phyloP scores from a whole-genome alignment of 2,329 filamentous ascomycete species.

The Phaeophleospora eucalypticola region DNA sequence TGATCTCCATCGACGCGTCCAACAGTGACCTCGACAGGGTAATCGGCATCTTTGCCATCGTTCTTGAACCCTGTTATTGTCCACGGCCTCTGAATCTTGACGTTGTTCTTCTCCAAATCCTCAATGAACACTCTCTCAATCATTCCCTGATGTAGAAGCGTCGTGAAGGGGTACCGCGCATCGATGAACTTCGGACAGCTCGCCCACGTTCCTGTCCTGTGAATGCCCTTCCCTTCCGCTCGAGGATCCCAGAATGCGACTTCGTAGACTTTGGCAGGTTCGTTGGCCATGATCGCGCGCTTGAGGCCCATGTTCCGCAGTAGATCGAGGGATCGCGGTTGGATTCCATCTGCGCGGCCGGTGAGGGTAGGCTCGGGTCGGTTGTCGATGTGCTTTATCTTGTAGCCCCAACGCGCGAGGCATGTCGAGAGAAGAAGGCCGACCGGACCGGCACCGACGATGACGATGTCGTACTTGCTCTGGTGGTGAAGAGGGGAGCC shows the following conservation, averaged over 20 bases:
- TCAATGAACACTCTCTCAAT: slow-evolving; percentile 60
- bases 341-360: slow-evolving; percentile 85
- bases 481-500: not conserved
- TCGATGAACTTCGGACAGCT: slow-evolving; percentile 81
- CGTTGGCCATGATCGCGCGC: slow-evolving; percentile 78
- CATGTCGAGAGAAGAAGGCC: slow-evolving; percentile 84
- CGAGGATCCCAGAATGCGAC: slow-evolving; percentile 63
- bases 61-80: slow-evolving; percentile 60
- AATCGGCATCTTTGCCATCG: slow-evolving; percentile 58
- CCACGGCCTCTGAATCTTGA: slow-evolving; percentile 56
- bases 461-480: slow-evolving; percentile 65
- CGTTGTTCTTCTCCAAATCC: slow-evolving; percentile 58
- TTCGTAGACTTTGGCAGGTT: slow-evolving; percentile 79
- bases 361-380: slow-evolving; percentile 78
- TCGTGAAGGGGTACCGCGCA: slow-evolving; percentile 61
- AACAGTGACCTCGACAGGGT: slow-evolving; percentile 75
- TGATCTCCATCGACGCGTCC: slow-evolving; percentile 69
- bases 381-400: slow-evolving; percentile 92
- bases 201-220: slow-evolving; percentile 67
- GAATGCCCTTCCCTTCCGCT: slow-evolving; percentile 50
- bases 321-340: slow-evolving; percentile 82
- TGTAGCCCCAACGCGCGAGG: slow-evolving; percentile 88
- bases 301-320: slow-evolving; percentile 88
- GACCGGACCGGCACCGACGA: slow-evolving; percentile 84
- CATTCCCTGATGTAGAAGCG: slow-evolving; percentile 58